Conservation (phyloP, 2,329 filamentous ascomycete genomes). For the Rhynchosporium graminicola region DNA sequence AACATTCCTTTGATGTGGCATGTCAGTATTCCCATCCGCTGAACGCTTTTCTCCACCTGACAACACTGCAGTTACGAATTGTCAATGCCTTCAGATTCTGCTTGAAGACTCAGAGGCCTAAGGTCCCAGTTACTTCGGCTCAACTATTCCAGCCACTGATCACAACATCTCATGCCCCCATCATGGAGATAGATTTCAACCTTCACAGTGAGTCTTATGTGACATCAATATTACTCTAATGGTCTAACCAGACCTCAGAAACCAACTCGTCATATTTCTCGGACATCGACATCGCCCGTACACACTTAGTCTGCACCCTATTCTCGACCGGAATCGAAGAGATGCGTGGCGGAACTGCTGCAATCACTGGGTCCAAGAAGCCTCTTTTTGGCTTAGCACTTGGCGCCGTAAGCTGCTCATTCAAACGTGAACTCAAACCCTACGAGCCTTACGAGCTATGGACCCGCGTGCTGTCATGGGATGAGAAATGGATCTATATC, state of each 20-base stretch:
- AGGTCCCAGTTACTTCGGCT: constrained; percentile 46
- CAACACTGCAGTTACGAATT: constrained; percentile 38
- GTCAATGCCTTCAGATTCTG: constrained; percentile 46
- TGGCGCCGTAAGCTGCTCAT: constrained; percentile 58
- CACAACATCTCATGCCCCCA: constrained; percentile 59
- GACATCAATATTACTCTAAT: background rate
- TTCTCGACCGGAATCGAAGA: constrained; percentile 40
- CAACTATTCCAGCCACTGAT: constrained; percentile 65
- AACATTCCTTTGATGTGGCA: constrained; percentile 63
- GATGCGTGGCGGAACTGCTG: constrained; percentile 40
- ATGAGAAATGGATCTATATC: constrained; percentile 76
- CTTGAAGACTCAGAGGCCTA: constrained; percentile 47
- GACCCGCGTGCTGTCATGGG: constrained; percentile 71
- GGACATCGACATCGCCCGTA: constrained; percentile 68
- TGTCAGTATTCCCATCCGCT: constrained; percentile 45
- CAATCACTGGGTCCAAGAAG: constrained; percentile 37
- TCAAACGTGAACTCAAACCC: constrained; percentile 70
- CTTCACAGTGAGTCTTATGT: constrained; percentile 53
- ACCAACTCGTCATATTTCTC: constrained; percentile 71
- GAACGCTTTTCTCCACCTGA: constrained; percentile 9
- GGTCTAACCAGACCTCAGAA: constrained; percentile 40
- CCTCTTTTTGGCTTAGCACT: constrained; percentile 45
- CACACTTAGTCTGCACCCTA: constrained; percentile 60
- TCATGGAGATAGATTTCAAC: constrained; percentile 72
- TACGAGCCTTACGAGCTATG: constrained; percentile 73